phyloP scores from a whole-genome alignment of 768 basidiomycete species.

The Cystoderma amianthinum region DNA sequence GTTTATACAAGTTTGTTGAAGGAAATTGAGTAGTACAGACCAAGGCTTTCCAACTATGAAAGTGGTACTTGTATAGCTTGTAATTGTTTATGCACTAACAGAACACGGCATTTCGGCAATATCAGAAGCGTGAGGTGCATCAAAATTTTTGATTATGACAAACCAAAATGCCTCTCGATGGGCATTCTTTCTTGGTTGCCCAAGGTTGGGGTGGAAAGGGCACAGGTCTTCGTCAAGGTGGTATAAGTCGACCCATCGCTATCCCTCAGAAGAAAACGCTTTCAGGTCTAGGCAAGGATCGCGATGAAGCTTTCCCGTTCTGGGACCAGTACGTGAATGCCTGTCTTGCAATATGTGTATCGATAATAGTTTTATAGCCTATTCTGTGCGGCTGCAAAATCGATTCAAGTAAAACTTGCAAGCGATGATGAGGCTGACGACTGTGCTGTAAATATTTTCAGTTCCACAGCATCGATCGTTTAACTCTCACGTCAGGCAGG shows the following conservation, averaged over 20 bases:
- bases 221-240: constrained; percentile 76
- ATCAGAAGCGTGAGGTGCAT: background rate
- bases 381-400: constrained; percentile 76
- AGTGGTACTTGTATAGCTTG: background rate
- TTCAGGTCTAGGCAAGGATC: constrained; percentile 85
- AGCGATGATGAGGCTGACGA: constrained; percentile 44
- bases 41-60: background rate
- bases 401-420: constrained; percentile 66
- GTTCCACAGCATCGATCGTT: constrained; percentile 8
- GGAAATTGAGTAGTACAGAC: background rate
- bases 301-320: constrained; percentile 94
- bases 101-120: too few species aligned
- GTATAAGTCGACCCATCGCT: constrained; percentile 68
- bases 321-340: constrained; percentile 84
- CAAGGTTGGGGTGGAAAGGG: constrained; percentile 92
- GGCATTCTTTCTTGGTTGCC: constrained; percentile 62
- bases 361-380: constrained; percentile 38
- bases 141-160: background rate
- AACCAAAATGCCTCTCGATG: constrained; percentile 60
- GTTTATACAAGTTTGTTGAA: background rate
- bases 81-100: too few species aligned
- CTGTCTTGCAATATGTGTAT: background rate
- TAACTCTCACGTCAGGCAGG: constrained; percentile 2
- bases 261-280: constrained; percentile 81
- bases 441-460: constrained; percentile 1